Evolutionary conservation across 768 basidiomycete genomes (phyloP).

Genomic region (Psilocybe subaeruginosa): DNA sequence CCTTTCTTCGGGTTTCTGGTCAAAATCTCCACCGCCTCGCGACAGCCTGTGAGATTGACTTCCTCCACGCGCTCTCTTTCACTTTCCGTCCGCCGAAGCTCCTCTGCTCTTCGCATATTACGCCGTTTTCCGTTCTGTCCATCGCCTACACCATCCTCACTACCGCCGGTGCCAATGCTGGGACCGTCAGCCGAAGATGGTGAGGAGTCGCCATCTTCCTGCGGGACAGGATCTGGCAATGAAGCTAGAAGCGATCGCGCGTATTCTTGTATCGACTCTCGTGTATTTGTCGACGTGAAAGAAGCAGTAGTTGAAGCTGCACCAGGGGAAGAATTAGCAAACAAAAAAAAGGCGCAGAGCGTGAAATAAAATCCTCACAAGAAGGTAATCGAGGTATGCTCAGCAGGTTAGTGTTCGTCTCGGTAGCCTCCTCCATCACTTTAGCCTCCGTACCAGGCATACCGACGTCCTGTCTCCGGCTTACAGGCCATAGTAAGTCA

Average conservation of each 20-base stretch:
- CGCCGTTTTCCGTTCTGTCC: constrained; percentile 7
- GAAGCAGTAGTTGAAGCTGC: constrained; percentile 12
- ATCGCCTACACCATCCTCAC: not conserved
- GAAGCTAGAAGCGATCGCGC: constrained; percentile 53
- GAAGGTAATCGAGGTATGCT: constrained; percentile 24
- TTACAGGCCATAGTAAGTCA: constrained; percentile 83
- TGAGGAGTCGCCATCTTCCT: not conserved
- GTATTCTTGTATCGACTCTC: constrained; percentile 55
- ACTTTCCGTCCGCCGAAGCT: constrained; percentile 33
- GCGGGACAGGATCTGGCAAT: constrained; percentile 35
- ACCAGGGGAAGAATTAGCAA: not conserved
- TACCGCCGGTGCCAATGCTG: not conserved
- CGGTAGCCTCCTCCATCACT: constrained; percentile 36
- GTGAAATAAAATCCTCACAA: constrained; percentile 21
- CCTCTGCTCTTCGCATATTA: constrained; percentile 28
- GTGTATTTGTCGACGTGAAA: constrained; percentile 25
- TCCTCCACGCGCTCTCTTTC: constrained; percentile 44
- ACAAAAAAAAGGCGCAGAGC: not conserved
- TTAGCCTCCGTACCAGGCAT: constrained; percentile 39
- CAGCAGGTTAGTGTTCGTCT: constrained; percentile 16
- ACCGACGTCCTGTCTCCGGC: constrained; percentile 36
- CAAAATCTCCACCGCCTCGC: constrained; percentile 89
- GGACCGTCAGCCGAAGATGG: not conserved
- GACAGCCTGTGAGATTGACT: constrained; percentile 56
- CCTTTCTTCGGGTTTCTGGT: constrained; percentile 91